Evolutionary conservation across 1,139 yeast species (phyloP), one percentile per base, ranked within the genome.

Genomic region (Candida sp.): DNA sequence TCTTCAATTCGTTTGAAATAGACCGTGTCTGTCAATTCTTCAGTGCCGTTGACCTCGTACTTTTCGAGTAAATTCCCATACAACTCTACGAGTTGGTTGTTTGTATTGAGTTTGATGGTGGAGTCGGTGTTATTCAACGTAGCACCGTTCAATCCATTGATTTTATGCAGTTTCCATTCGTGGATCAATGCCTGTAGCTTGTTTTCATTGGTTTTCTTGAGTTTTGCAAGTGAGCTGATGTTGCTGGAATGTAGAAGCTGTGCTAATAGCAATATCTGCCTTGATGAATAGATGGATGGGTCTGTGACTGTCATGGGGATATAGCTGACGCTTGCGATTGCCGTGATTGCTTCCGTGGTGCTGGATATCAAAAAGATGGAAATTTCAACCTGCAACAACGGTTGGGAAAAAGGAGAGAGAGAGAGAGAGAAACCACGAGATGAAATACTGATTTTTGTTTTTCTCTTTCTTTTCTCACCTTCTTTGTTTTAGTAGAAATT

Each of bases 201-300:
- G 4, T 50, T 46, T 7, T 49, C 52, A 22, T 53, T 42, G 2
- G 54, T 50, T 22, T 55, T 44, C 2, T 57, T 59, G 38, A 63
- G 47, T 11, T 49, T 47, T 9, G 46, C 32, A 6, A 40, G 12
- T 2, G 33, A 44, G n/a, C 38, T 42, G 38, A 61, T 53, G 5
- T 60, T 59, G 44, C 58, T 54, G n/a, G 53, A 55, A 44, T 63
- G 63, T 12, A 63, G 55, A 23, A 62, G 52, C 52, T 63, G 68
- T 0, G 62, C 51, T 27, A 63, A 47, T 27, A 62, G 47, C 42
- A 63, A 50, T 34, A 62, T 46, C 38, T 62, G 64, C 32, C 65
- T 52, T 38, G 54, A 57, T 37, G 49, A 48, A 42, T 62, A 63
- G 5, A 47, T 31, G 5, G 42, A 44, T 26, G 59, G 55, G 32